A percentile compares a stretch with the other conserved stretches of the same genome.
These are phyloP conservation scores for Iris pallida DNA, from an alignment of 116 monocot species.

Conservation along the genomic window DNA sequence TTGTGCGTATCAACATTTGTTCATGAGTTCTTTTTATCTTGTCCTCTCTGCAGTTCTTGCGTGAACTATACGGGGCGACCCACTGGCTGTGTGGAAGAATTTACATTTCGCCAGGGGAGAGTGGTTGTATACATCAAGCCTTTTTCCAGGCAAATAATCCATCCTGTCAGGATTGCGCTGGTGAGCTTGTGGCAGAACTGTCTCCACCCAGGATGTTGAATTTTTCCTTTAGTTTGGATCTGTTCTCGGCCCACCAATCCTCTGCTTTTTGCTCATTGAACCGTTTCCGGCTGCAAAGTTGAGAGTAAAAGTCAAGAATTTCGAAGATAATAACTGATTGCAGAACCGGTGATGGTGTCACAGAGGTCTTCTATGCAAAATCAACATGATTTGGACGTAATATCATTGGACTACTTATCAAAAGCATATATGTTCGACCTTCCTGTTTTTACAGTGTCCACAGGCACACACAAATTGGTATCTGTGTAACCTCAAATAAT, in stretches of 20 bases:
- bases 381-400: no score
- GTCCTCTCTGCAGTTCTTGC: no score
- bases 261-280: slow-evolving; percentile 83
- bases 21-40: no score
- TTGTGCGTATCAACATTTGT: no score
- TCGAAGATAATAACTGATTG: neutral
- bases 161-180: neutral
- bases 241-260: slow-evolving; percentile 85
- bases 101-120: neutral
- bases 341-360: no score
- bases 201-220: slow-evolving; percentile 23
- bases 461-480: no score
- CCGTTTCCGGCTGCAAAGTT: slow-evolving; percentile 57
- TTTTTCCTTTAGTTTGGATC: slow-evolving; percentile 57
- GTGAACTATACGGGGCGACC: no score
- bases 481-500: no score
- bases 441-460: no score
- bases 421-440: no score
- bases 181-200: neutral
- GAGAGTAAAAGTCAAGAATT: neutral
- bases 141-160: neutral
- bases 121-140: slow-evolving; percentile 3
- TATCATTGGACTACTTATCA: no score
- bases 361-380: no score
- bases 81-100: slow-evolving; percentile 1